Percentiles rank a stretch among this genome's conserved stretches.
These are phyloP conservation scores for Glebionis coronaria DNA, from an alignment of 129 eudicot species.

Conservation along the genomic window DNA sequence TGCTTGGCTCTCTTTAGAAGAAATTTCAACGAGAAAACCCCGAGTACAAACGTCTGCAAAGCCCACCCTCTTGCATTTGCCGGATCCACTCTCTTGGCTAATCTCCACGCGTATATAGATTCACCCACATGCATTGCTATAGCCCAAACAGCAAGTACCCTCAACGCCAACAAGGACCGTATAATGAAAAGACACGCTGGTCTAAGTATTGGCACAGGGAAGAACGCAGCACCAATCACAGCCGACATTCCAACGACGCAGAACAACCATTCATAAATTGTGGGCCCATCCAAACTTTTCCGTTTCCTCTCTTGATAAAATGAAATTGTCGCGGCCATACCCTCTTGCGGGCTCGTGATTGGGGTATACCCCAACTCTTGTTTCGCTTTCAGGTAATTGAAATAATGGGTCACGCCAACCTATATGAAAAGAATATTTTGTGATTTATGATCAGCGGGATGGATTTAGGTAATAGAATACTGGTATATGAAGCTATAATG, in stretches of 20 bases:
- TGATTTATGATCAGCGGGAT: neutral
- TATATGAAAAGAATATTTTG: conserved; percentile 19
- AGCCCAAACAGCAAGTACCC: conserved; percentile 39
- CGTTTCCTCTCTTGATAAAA: conserved; percentile 28
- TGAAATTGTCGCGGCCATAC: conserved; percentile 73
- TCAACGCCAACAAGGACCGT: conserved; percentile 53
- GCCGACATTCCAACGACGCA: conserved; percentile 57
- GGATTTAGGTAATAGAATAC: conserved; percentile 1
- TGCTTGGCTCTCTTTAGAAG: no score
- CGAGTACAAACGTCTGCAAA: conserved; percentile 83
- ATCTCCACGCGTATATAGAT: conserved; percentile 75
- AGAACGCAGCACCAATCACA: conserved; percentile 59
- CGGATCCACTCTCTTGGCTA: conserved; percentile 84
- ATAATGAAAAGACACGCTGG: conserved; percentile 43
- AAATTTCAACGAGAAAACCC: conserved; percentile 66
- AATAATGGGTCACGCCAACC: conserved; percentile 91
- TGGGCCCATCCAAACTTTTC: conserved; percentile 73
- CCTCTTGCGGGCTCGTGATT: conserved; percentile 66
- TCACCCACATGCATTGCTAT: conserved; percentile 63
- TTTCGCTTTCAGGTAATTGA: conserved; percentile 71
- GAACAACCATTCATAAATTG: conserved; percentile 61
- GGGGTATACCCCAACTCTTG: conserved; percentile 81
- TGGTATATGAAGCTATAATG: neutral
- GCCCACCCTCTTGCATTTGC: conserved; percentile 77
- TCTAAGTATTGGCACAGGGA: conserved; percentile 65